These are phyloP conservation scores for Ophiorrhiza pumila DNA, from an alignment of 257 asterid species.

Conservation along the genomic window DNA sequence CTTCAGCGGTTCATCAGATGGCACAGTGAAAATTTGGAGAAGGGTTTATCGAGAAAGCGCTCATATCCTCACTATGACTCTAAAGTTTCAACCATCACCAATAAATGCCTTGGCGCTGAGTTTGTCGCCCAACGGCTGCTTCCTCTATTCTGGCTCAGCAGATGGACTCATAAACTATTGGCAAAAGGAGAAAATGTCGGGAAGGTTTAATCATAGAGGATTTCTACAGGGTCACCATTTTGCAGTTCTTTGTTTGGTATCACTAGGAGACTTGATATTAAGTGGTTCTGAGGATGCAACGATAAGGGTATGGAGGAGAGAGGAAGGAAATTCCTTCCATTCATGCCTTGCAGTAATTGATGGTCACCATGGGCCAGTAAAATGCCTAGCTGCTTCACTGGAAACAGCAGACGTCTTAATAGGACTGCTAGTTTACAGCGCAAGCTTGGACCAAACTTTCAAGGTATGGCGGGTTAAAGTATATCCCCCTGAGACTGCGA, in stretches of 20 bases:
- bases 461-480: constrained; percentile 73
- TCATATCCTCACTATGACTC: constrained; percentile 60
- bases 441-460: constrained; percentile 63
- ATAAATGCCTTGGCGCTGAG: constrained; percentile 54
- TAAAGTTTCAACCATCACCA: constrained; percentile 64
- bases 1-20: constrained; percentile 64
- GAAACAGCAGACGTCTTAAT: constrained; percentile 33
- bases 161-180: constrained; percentile 71
- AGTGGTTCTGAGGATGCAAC: constrained; percentile 84
- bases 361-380: constrained; percentile 78
- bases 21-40: constrained; percentile 66
- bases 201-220: constrained; percentile 62
- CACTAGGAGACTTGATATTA: constrained; percentile 46
- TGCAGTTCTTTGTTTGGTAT: constrained; percentile 55
- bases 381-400: constrained; percentile 59
- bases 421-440: constrained; percentile 60
- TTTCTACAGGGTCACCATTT: constrained; percentile 68
- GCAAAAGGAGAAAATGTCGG: constrained; percentile 62
- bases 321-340: constrained; percentile 50
- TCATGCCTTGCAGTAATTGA: constrained; percentile 62
- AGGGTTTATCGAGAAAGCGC: constrained; percentile 47
- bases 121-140: constrained; percentile 20
- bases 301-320: constrained; percentile 68
- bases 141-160: constrained; percentile 67
- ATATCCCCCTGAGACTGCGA: constrained; percentile 36